phyloP scores from a whole-genome alignment of 2,329 filamentous ascomycete genomes.

The Stemphylium beticola region DNA sequence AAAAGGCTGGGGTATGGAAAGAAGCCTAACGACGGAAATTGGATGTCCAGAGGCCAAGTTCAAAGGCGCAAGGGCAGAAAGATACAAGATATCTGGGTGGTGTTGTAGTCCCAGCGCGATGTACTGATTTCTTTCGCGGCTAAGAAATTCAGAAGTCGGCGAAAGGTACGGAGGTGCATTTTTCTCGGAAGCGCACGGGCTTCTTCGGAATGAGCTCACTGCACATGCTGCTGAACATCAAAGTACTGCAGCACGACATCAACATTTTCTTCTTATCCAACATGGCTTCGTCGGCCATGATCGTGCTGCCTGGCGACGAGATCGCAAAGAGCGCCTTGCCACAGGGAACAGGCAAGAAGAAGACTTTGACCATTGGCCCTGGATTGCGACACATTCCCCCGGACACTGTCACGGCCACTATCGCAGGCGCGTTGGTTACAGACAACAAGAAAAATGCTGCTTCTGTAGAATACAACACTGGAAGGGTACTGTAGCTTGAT shows the following conservation, averaged over 20 bases:
- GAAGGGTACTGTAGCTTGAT: conserved; percentile 62
- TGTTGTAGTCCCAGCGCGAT: conserved; percentile 2
- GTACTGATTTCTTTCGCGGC: conserved; percentile 12
- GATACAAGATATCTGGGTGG: conserved; percentile 1
- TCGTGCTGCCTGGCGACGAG: conserved; percentile 83
- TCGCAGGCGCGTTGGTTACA: conserved; percentile 70
- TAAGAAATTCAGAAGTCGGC: conserved; percentile 33
- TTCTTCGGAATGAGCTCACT: conserved; percentile 23
- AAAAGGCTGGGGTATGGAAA: neutral
- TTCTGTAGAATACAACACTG: conserved; percentile 74
- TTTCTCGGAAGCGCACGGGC: conserved; percentile 20
- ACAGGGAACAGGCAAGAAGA: conserved; percentile 65
- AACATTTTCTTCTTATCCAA: conserved; percentile 6
- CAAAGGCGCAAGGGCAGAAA: neutral
- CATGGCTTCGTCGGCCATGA: conserved; percentile 63
- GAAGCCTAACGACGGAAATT: neutral
- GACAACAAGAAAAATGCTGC: conserved; percentile 77
- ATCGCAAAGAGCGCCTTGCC: conserved; percentile 72
- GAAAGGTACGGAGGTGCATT: conserved; percentile 21
- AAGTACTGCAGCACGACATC: neutral
- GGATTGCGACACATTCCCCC: conserved; percentile 83
- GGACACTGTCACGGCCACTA: conserved; percentile 71
- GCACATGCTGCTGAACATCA: conserved; percentile 6
- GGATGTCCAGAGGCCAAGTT: neutral
- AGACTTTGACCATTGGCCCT: conserved; percentile 79